These are phyloP conservation scores for Leishmania turanica DNA, from an alignment of 208 protist species.

Conservation along the genomic window DNA sequence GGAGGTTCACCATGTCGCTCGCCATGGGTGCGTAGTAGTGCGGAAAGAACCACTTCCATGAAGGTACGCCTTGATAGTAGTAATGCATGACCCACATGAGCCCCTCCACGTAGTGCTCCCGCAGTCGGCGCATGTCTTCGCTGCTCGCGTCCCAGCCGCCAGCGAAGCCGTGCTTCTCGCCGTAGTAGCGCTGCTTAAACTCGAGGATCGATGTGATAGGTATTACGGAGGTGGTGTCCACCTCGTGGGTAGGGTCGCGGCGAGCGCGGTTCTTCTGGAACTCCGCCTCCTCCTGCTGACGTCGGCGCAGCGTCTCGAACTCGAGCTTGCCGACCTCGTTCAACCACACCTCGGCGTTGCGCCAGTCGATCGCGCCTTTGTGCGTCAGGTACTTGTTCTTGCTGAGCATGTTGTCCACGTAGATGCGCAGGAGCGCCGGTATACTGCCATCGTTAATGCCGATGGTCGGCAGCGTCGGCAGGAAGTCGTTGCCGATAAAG, in stretches of 20 bases:
- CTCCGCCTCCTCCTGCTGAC: conserved; percentile 79
- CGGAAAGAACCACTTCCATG: conserved; percentile 94
- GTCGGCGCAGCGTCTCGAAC: conserved; percentile 65
- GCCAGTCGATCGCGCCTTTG: conserved; percentile 79
- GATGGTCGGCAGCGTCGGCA: conserved; percentile 95
- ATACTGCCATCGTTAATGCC: conserved; percentile 96
- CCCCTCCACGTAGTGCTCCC: conserved; percentile 87
- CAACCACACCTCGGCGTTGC: conserved; percentile 71
- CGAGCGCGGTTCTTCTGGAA: conserved; percentile 67
- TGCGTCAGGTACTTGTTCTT: conserved; percentile 79
- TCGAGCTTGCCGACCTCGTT: conserved; percentile 75
- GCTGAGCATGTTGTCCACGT: conserved; percentile 72
- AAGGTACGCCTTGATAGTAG: conserved; percentile 89
- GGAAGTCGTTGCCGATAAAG: conserved; percentile 99
- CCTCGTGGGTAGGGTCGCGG: conserved; percentile 71
- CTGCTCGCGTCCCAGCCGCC: conserved; percentile 70
- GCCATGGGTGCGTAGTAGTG: conserved; percentile 94
- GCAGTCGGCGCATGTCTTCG: conserved; percentile 67
- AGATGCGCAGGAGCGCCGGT: conserved; percentile 84
- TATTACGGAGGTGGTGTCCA: conserved; percentile 28
- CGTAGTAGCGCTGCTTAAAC: conserved; percentile 90
- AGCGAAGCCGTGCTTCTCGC: conserved; percentile 84
- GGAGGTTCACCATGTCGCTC: conserved; percentile 87
- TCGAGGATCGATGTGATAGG: conserved; percentile 62
- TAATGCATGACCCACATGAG: conserved; percentile 89